Evolutionary conservation across 2,329 filamentous ascomycete species (phyloP).

Genomic region (Alternaria sp.): DNA sequence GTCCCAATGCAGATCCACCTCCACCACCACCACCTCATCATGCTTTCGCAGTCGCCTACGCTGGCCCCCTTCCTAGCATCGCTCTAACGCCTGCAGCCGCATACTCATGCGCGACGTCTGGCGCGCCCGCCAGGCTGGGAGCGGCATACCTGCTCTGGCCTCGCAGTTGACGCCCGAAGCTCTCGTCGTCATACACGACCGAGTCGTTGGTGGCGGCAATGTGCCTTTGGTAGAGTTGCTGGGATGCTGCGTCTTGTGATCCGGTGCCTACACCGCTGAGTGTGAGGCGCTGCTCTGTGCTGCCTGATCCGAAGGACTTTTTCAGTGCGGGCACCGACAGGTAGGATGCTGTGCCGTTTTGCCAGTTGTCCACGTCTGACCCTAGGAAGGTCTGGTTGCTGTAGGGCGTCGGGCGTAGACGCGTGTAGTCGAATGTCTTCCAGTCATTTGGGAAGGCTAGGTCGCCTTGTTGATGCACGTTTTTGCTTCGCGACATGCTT

Average conservation of each 20-base stretch:
- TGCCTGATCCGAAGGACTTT: slow-evolving; percentile 60
- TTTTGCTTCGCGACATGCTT: slow-evolving; percentile 57
- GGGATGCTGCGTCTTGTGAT: slow-evolving; percentile 7
- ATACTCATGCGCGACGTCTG: slow-evolving; percentile 26
- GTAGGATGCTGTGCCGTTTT: slow-evolving; percentile 66
- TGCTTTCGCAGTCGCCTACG: slow-evolving; percentile 8
- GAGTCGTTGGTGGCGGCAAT: slow-evolving; percentile 63
- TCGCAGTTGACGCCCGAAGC: slow-evolving; percentile 21
- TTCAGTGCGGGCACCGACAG: slow-evolving; percentile 55
- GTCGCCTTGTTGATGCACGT: slow-evolving; percentile 54
- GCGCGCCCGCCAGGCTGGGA: slow-evolving; percentile 1
- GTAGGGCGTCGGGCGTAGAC: slow-evolving; percentile 18
- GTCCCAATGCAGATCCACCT: neutral
- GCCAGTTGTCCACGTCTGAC: slow-evolving; percentile 57
- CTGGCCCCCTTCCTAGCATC: slow-evolving; percentile 41
- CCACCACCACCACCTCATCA: neutral
- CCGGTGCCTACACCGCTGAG: slow-evolving; percentile 56
- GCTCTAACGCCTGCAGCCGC: slow-evolving; percentile 28
- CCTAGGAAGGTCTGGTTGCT: slow-evolving; percentile 40
- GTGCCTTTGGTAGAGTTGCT: slow-evolving; percentile 63
- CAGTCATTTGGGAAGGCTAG: slow-evolving; percentile 66
- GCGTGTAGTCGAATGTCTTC: slow-evolving; percentile 59
- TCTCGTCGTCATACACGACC: slow-evolving; percentile 58
- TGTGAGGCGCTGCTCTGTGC: slow-evolving; percentile 62
- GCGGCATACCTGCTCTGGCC: slow-evolving; percentile 13